phyloP scores from a whole-genome alignment of 805 yeast species.

The Candida maris region DNA sequence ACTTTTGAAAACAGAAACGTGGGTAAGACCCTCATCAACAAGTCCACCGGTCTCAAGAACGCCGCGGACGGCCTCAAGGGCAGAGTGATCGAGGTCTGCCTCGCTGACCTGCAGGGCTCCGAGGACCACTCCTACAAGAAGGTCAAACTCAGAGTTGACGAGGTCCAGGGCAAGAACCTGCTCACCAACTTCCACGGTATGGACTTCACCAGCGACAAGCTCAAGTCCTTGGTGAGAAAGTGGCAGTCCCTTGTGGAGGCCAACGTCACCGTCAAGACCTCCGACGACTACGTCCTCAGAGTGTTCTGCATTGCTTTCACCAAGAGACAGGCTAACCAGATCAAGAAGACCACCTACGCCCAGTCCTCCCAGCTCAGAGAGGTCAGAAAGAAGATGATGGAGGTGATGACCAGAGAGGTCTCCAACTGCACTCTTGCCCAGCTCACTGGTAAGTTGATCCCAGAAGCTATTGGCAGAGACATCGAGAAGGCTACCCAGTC shows the following conservation, averaged over 20 bases:
- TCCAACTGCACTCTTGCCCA: constrained; percentile 92
- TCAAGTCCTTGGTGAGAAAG: constrained; percentile 96
- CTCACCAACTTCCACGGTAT: constrained; percentile 99
- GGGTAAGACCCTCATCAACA: constrained; percentile 98
- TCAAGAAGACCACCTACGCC: constrained; percentile 97
- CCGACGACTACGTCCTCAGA: constrained; percentile 96
- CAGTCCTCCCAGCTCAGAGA: constrained; percentile 96
- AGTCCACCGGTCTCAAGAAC: constrained; percentile 95
- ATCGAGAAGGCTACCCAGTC: constrained; percentile 93
- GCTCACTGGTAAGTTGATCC: constrained; percentile 94
- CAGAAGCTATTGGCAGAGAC: constrained; percentile 98
- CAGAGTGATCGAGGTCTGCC: constrained; percentile 91
- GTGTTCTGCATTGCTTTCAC: constrained; percentile 98
- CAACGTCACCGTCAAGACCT: constrained; percentile 95
- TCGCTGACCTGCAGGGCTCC: constrained; percentile 97
- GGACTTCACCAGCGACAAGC: constrained; percentile 96
- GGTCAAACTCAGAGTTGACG: constrained; percentile 96
- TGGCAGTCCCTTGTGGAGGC: constrained; percentile 99
- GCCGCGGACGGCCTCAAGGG: constrained; percentile 98
- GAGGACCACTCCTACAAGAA: constrained; percentile 99
- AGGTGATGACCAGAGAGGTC: constrained; percentile 95
- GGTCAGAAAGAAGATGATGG: constrained; percentile 94
- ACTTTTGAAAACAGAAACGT: constrained; percentile 98
- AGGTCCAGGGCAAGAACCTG: constrained; percentile 97
- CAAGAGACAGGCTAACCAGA: constrained; percentile 94